Conservation (phyloP, 352 stramenopile species). For the Pythium diclinum region DNA sequence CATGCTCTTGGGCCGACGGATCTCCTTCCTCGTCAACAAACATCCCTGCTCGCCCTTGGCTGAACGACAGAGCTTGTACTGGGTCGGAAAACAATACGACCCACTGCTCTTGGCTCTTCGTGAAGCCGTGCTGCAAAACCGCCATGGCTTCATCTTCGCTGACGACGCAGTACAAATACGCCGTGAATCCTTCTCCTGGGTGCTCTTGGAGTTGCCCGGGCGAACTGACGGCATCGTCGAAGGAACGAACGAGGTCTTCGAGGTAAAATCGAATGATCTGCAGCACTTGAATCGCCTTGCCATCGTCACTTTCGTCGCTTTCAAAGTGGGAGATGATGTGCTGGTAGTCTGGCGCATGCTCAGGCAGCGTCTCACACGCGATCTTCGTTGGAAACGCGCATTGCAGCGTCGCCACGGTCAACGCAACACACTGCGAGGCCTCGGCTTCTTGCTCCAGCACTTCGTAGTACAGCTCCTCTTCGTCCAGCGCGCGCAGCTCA, state of each 20-base stretch:
- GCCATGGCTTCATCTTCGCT: slow-evolving; percentile 33
- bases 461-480: slow-evolving; percentile 39
- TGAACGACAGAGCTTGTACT: slow-evolving; percentile 16
- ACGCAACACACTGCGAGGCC: slow-evolving; percentile 40
- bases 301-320: slow-evolving; percentile 2
- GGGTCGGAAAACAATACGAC: slow-evolving; percentile 20
- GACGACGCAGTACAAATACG: slow-evolving; percentile 43
- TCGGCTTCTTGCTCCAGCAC: slow-evolving; percentile 46
- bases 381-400: slow-evolving; percentile 31
- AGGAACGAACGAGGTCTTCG: slow-evolving; percentile 28
- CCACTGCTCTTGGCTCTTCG: slow-evolving; percentile 4
- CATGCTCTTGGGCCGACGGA: not conserved
- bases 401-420: slow-evolving; percentile 38
- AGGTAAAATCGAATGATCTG: slow-evolving; percentile 54
- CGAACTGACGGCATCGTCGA: slow-evolving; percentile 19
- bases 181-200: slow-evolving; percentile 30
- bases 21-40: not conserved
- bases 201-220: not conserved
- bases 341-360: slow-evolving; percentile 44
- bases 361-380: slow-evolving; percentile 44
- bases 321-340: slow-evolving; percentile 44
- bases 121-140: slow-evolving; percentile 39
- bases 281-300: slow-evolving; percentile 23
- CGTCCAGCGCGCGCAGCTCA: slow-evolving; percentile 29
- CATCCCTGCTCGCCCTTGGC: not conserved